A percentile compares a stretch with the other conserved stretches of the same genome.
Conservation (phyloP, 345 rosid genomes). For the Rhizophora mangle region DNA sequence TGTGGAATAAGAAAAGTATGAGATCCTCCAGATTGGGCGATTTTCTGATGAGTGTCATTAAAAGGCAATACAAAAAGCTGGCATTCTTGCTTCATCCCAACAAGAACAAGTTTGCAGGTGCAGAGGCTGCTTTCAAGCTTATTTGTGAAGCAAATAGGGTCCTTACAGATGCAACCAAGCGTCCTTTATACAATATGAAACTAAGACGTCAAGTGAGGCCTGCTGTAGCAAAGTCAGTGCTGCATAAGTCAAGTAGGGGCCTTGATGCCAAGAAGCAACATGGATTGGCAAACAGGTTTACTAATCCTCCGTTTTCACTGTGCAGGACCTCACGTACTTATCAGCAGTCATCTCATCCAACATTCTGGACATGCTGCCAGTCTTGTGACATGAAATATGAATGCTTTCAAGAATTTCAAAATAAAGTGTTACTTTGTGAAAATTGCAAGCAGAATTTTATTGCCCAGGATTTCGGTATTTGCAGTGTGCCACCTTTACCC, state of each 20-base stretch:
- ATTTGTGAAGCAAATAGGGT: slow-evolving; percentile 71
- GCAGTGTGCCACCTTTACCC: slow-evolving; percentile 27
- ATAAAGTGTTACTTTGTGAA: slow-evolving; percentile 49
- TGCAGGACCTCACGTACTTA: slow-evolving; percentile 18
- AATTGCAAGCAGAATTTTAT: slow-evolving; percentile 44
- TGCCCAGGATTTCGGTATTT: slow-evolving; percentile 44
- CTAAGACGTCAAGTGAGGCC: slow-evolving; percentile 28
- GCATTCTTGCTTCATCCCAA: slow-evolving; percentile 89
- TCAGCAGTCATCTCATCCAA: slow-evolving; percentile 28
- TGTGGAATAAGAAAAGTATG: slow-evolving; percentile 35
- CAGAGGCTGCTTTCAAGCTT: slow-evolving; percentile 90
- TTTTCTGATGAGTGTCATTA: slow-evolving; percentile 56
- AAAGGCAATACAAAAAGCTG: slow-evolving; percentile 81
- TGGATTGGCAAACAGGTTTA: slow-evolving; percentile 16
- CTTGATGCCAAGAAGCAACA: slow-evolving; percentile 26
- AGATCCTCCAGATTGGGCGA: slow-evolving; percentile 61
- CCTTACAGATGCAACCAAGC: slow-evolving; percentile 50
- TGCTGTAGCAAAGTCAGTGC: slow-evolving; percentile 25
- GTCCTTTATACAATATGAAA: slow-evolving; percentile 54
- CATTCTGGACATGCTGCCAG: slow-evolving; percentile 71
- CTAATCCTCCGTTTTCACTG: slow-evolving; percentile 15
- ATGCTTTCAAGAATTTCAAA: slow-evolving; percentile 32
- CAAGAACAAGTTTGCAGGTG: slow-evolving; percentile 78
- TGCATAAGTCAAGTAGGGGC: slow-evolving; percentile 31
- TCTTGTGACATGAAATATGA: slow-evolving; percentile 47